phyloP scores from a whole-genome alignment of 257 asterid genomes.

The Fraxinus excelsior region DNA sequence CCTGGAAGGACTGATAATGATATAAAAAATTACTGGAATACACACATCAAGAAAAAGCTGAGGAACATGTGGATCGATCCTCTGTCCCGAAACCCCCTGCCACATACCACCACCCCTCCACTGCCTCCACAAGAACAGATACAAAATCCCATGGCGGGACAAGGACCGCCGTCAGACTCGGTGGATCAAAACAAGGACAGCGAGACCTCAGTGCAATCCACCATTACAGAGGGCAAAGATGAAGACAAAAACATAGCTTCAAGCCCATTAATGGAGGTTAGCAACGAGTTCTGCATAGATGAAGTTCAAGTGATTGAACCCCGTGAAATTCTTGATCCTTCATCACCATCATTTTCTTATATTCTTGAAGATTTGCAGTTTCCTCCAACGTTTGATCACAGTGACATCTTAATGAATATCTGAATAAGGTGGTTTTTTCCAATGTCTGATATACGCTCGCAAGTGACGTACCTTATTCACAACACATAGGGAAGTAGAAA shows the following conservation, averaged over 20 bases:
- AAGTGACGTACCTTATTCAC: no score
- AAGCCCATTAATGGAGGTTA: conserved; percentile 33
- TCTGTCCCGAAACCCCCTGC: conserved; percentile 70
- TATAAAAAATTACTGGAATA: conserved; percentile 92
- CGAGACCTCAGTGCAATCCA: conserved; percentile 31
- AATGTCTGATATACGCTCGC: background rate
- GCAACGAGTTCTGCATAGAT: conserved; percentile 60
- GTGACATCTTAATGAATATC: no score
- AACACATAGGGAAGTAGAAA: no score
- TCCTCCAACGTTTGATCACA: no score
- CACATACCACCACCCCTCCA: conserved; percentile 24
- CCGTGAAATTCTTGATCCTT: conserved; percentile 50
- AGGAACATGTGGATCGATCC: conserved; percentile 84
- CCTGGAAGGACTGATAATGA: conserved; percentile 97
- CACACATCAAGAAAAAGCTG: conserved; percentile 80
- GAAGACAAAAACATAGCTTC: background rate
- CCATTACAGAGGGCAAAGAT: conserved; percentile 21
- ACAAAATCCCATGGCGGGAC: background rate
- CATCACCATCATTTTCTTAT: conserved; percentile 27
- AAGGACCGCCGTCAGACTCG: background rate
- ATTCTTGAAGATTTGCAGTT: conserved; percentile 37
- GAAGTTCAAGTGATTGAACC: conserved; percentile 75
- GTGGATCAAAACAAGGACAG: background rate
- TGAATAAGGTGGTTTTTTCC: no score
- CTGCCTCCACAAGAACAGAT: background rate